Evolutionary conservation across 2,329 filamentous ascomycete genomes (phyloP).

Genomic region (Neopestalotiopsis clavispora): DNA sequence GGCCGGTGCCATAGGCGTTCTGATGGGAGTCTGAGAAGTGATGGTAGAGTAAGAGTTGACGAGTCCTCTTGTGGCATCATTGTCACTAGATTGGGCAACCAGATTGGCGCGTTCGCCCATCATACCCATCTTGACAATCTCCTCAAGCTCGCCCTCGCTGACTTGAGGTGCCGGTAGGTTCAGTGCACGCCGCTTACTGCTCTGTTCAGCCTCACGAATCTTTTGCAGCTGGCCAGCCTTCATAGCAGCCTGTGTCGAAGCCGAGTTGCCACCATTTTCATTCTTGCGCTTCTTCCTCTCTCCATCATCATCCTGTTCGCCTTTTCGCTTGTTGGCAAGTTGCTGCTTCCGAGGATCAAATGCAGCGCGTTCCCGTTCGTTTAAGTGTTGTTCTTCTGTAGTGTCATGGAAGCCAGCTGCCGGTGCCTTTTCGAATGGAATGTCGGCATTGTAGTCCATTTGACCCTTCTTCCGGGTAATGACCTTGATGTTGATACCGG

Average conservation of each 20-base stretch:
- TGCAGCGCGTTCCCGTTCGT: constrained; percentile 81
- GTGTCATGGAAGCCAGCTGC: constrained; percentile 94
- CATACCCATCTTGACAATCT: constrained; percentile 99
- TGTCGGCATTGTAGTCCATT: constrained; percentile 99
- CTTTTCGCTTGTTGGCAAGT: constrained; percentile 89
- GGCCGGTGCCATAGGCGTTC: constrained; percentile 87
- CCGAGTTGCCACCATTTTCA: constrained; percentile 80
- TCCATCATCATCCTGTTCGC: constrained; percentile 82
- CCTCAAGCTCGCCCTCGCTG: constrained; percentile 88
- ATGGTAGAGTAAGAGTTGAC: constrained; percentile 86
- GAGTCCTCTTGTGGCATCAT: constrained; percentile 82
- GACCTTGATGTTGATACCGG: constrained; percentile 98
- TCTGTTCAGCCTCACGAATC: constrained; percentile 94
- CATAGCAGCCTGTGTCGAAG: constrained; percentile 82
- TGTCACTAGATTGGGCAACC: constrained; percentile 78
- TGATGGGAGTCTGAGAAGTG: constrained; percentile 82
- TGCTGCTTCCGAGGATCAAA: constrained; percentile 96
- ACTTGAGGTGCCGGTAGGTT: constrained; percentile 89
- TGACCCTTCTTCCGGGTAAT: constrained; percentile 89
- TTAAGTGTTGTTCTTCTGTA: constrained; percentile 75
- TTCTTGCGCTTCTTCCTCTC: constrained; percentile 86
- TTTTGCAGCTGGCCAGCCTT: constrained; percentile 95
- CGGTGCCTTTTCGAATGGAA: constrained; percentile 94
- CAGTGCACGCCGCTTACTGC: constrained; percentile 87
- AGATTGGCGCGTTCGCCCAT: constrained; percentile 83